These are phyloP conservation scores for Neofusicoccum parvum DNA, from an alignment of 2,329 filamentous ascomycete species.

Conservation along the genomic window DNA sequence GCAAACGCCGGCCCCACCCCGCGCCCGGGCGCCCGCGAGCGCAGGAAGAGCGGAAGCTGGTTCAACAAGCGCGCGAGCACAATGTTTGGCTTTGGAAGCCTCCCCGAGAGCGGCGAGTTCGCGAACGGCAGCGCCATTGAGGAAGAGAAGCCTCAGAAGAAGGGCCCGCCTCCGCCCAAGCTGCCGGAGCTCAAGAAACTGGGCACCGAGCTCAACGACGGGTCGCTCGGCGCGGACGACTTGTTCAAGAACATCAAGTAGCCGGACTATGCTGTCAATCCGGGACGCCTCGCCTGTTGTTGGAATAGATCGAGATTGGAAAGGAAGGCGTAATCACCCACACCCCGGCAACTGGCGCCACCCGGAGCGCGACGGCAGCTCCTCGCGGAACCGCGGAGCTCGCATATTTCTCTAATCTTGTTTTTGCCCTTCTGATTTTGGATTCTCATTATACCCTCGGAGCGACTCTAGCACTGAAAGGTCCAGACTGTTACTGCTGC, in stretches of 20 bases:
- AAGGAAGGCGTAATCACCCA: background rate
- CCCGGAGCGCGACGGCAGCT: background rate
- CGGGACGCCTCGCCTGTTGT: background rate
- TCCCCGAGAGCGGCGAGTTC: slow-evolving; percentile 32
- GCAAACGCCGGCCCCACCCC: background rate
- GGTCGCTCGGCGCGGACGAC: slow-evolving; percentile 16
- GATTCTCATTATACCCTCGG: slow-evolving; percentile 23
- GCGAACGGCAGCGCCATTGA: slow-evolving; percentile 7
- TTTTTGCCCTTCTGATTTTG: slow-evolving; percentile 14
- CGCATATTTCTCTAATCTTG: slow-evolving; percentile 12
- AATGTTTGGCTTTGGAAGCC: slow-evolving; percentile 33
- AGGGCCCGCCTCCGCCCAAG: slow-evolving; percentile 43
- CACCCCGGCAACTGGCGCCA: background rate
- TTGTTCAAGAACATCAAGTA: slow-evolving; percentile 23
- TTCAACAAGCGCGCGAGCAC: slow-evolving; percentile 43
- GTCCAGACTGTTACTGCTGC: slow-evolving; percentile 19
- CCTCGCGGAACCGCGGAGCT: background rate
- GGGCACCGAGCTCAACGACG: slow-evolving; percentile 22
- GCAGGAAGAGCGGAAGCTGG: slow-evolving; percentile 43
- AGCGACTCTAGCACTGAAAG: slow-evolving; percentile 21
- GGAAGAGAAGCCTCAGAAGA: slow-evolving; percentile 31
- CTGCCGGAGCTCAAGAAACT: slow-evolving; percentile 42
- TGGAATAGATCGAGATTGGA: background rate
- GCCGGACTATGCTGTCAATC: background rate
- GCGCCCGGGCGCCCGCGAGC: background rate